phyloP scores from a whole-genome alignment of 2,329 filamentous ascomycete species.

The Trichoderma sp. region DNA sequence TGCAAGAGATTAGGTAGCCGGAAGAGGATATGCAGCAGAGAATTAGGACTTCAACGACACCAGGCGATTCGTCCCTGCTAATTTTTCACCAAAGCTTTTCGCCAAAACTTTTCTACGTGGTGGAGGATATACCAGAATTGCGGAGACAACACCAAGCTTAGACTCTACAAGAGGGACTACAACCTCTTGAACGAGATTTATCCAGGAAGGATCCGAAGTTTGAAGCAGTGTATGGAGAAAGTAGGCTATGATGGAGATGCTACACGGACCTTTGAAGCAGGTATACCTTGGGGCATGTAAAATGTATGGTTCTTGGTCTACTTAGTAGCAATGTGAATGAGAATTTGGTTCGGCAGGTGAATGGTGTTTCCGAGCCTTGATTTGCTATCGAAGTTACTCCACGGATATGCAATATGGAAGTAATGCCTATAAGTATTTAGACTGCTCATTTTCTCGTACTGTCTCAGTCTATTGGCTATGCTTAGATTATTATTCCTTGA shows the following conservation, averaged over 20 bases:
- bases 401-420: too few relatives aligned
- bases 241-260: neutral
- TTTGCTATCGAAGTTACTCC: too few relatives aligned
- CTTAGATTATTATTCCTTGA: too few relatives aligned
- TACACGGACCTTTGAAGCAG: neutral
- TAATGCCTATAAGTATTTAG: too few relatives aligned
- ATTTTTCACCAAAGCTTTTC: neutral
- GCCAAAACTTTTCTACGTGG: neutral
- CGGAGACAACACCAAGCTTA: neutral
- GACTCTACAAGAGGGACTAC: neutral
- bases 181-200: neutral
- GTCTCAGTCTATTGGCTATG: too few relatives aligned
- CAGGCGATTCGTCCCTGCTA: neutral
- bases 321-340: neutral
- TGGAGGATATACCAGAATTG: neutral
- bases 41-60: neutral
- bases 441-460: too few relatives aligned
- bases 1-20: neutral
- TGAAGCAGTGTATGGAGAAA: neutral
- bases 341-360: neutral
- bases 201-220: neutral
- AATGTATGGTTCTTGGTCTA: rapidly evolving
- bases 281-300: neutral
- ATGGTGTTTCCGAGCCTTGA: too few relatives aligned
- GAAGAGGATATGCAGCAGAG: neutral